Base-by-base conservation (phyloP, 2,329 filamentous ascomycete species). In the Nothophoma quercina region DNA sequence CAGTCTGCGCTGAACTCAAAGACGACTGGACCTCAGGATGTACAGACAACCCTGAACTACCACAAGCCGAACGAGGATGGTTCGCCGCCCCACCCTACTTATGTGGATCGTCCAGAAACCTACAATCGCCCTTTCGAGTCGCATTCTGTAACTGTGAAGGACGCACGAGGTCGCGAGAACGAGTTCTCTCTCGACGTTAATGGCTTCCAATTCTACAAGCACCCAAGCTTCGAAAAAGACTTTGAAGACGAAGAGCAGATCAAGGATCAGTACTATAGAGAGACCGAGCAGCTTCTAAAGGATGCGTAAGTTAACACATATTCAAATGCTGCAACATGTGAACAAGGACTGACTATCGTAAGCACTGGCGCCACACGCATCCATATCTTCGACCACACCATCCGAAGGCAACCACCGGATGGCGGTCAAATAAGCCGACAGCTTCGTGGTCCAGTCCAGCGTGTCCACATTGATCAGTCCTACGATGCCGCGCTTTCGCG, bases 331-430 rank as follows among this genome's bases (percentile, higher is more conserved):
- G 7, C 15, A 18, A 21, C 19, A 16, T n/a, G 2, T 5, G 7
- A 16, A 13, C 15, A 26, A 10, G 5, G 1, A 23, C 49, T 59
- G 19, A 58, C 22, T 12, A 0, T 5, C 1, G 1, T 4, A 33
- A 85, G 83, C 23, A 87, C 84, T 13, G 84, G 84, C 3, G 83
- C 79, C 13, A 73, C 80, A 2, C 78, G 79, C 18, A 70, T 86
- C 59, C 80, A 83, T 75, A 84, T 87, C 66, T 88, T 87, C 65
- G 83, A 86, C 72, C 84, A 87, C 71, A 86, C 83, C 5, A 83
- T 88, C 62, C 79, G 80, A n/a, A 78, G 80, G 36, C 66, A 69
- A 25, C n/a, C 60, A 7, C 59, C 67, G 4, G 55, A 55, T 12
- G 55, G 51, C 9, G 29, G 15, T 9, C 26, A 55, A 38, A 28